A percentile compares a stretch with the other conserved stretches of the same genome.
Conservation (phyloP, 163 green algal species). For the Coccomyxa subellipsoidea region DNA sequence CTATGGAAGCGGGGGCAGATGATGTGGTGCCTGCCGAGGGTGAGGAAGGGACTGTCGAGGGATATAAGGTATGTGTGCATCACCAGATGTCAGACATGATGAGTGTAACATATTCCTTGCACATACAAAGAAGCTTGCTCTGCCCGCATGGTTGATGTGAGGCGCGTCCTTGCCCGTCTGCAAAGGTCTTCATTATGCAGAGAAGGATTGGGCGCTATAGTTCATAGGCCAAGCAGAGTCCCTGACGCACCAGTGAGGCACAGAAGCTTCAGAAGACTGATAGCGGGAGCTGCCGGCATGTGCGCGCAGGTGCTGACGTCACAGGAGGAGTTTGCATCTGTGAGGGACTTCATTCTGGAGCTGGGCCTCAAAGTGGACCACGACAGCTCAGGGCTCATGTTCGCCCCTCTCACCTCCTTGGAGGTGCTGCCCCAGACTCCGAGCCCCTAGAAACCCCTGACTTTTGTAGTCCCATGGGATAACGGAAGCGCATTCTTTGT, state of each 20-base stretch:
- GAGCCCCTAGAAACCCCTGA: too few species aligned
- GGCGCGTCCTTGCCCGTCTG: too few species aligned
- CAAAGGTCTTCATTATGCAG: too few species aligned
- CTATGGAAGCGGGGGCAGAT: conserved; percentile 81
- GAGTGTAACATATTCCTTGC: neutral
- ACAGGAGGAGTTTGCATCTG: conserved; percentile 20
- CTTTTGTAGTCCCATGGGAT: too few species aligned
- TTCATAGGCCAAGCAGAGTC: too few species aligned
- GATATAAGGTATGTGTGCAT: neutral
- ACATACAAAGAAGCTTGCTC: too few species aligned
- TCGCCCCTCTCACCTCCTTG: conserved; percentile 28
- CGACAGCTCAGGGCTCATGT: conserved; percentile 31
- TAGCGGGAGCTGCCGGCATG: neutral
- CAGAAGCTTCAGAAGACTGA: neutral
- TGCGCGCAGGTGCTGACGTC: conserved; percentile 5
- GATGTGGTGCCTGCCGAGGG: conserved; percentile 66
- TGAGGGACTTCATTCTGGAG: conserved; percentile 21
- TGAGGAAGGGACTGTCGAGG: conserved; percentile 38
- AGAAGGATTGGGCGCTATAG: too few species aligned
- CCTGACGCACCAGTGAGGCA: too few species aligned
- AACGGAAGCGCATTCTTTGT: neutral
- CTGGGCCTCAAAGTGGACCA: conserved; percentile 24
- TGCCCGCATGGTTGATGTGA: too few species aligned
- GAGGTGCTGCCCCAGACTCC: conserved; percentile 28
- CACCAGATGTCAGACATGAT: neutral